Conservation (phyloP, 352 stramenopile genomes). For the Aphanomyces stellatus region DNA sequence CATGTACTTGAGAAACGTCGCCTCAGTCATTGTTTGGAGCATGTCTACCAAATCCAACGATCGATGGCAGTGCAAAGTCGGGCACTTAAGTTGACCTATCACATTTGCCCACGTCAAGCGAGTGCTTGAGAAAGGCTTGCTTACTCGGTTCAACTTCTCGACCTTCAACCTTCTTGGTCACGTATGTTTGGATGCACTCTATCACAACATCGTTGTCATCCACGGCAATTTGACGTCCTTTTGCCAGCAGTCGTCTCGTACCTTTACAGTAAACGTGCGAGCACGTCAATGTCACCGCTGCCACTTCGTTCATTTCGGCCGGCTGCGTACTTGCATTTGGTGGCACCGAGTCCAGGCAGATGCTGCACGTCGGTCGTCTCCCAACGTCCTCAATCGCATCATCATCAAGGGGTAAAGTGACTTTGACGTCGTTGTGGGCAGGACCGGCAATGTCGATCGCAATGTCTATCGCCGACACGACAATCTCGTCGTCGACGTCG, state of each 20-base stretch:
- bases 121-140: neutral
- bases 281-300: neutral
- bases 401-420: too few relatives aligned
- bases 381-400: too few relatives aligned
- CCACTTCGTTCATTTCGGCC: neutral
- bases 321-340: neutral
- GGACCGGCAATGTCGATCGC: neutral
- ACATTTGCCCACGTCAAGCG: neutral
- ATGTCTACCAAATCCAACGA: neutral
- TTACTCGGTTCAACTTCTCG: neutral
- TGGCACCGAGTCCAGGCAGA: neutral
- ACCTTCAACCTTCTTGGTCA: neutral
- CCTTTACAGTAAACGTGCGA: neutral
- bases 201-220: neutral
- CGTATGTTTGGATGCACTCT: slow-evolving; percentile 8
- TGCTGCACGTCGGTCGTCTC: neutral
- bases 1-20: slow-evolving; percentile 8
- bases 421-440: too few relatives aligned
- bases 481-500: neutral
- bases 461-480: neutral
- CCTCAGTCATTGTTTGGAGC: slow-evolving; percentile 1
- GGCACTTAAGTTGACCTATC: slow-evolving; percentile 1
- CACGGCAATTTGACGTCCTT: too few relatives aligned
- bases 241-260: neutral
- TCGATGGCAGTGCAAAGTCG: neutral